Evolutionary conservation across 2,329 filamentous ascomycete genomes (phyloP).

Genomic region (Trichophyton simii): DNA sequence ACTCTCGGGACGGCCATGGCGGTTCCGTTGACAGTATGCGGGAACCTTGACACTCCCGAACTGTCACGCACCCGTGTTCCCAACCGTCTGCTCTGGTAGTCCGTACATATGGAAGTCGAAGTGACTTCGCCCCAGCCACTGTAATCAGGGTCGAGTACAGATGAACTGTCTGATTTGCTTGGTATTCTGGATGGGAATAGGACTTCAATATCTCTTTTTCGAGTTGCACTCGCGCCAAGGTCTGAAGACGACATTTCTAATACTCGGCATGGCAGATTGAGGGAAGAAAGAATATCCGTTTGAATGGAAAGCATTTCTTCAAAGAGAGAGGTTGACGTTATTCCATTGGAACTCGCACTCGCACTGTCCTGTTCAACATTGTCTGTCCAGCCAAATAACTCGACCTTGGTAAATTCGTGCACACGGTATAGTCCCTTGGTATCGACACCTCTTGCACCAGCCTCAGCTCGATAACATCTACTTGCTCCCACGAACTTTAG

Average conservation of each 20-base stretch:
- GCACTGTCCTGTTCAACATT: conserved; percentile 8
- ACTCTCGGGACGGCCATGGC: conserved; percentile 84
- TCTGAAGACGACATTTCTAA: conserved; percentile 86
- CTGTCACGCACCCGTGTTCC: conserved; percentile 56
- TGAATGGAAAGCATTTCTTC: conserved; percentile 80
- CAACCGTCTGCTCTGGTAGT: conserved; percentile 80
- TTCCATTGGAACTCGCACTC: conserved; percentile 10
- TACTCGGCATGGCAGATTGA: conserved; percentile 74
- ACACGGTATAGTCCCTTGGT: conserved; percentile 94
- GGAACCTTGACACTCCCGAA: conserved; percentile 49
- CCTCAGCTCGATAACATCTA: conserved; percentile 91
- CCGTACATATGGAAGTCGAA: conserved; percentile 78
- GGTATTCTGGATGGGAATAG: conserved; percentile 62
- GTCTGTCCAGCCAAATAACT: conserved; percentile 85
- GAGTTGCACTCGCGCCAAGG: conserved; percentile 72
- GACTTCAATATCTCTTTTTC: conserved; percentile 89
- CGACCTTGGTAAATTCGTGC: conserved; percentile 97
- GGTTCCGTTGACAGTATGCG: conserved; percentile 87
- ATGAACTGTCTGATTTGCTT: neutral
- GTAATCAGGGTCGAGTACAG: neutral
- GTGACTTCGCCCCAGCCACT: conserved; percentile 85
- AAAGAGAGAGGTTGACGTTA: conserved; percentile 44
- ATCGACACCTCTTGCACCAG: conserved; percentile 74
- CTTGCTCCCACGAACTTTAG: conserved; percentile 71
- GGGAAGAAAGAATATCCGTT: conserved; percentile 61